Evolutionary conservation across 1,284 basidiomycete genomes (phyloP).

Genomic region (Pseudozyma tsukubaensis): DNA sequence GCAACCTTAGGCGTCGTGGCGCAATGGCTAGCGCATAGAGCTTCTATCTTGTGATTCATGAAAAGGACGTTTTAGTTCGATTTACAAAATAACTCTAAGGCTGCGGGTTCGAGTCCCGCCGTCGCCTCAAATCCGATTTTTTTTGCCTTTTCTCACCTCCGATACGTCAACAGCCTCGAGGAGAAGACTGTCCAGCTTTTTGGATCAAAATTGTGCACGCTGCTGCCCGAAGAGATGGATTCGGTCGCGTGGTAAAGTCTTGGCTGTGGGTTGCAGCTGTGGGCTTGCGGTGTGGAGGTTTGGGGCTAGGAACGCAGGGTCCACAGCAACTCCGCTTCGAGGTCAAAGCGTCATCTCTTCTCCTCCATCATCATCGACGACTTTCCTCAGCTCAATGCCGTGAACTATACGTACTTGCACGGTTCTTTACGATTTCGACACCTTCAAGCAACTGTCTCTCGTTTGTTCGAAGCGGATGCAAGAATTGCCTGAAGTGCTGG

Average conservation of each 20-base stretch:
- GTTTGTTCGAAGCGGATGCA: too few species aligned
- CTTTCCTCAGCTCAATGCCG: neutral
- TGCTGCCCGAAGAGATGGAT: too few species aligned
- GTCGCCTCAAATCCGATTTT: slow-evolving; percentile 9
- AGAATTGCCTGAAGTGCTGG: too few species aligned
- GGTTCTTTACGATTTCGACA: too few species aligned
- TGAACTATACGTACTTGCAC: too few species aligned
- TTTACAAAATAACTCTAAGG: slow-evolving; percentile 40
- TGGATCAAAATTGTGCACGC: slow-evolving; percentile 20
- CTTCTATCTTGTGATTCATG: slow-evolving; percentile 26
- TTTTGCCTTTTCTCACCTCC: slow-evolving; percentile 1
- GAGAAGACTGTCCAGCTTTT: slow-evolving; percentile 4
- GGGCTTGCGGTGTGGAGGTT: slow-evolving; percentile 14
- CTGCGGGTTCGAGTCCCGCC: slow-evolving; percentile 58
- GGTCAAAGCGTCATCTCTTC: slow-evolving; percentile 1
- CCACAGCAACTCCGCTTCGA: slow-evolving; percentile 1
- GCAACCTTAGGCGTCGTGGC: slow-evolving; percentile 38
- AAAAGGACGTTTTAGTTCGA: neutral
- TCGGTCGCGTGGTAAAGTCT: slow-evolving; percentile 5
- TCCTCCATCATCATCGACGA: neutral
- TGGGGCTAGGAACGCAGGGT: slow-evolving; percentile 5
- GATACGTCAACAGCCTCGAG: slow-evolving; percentile 10
- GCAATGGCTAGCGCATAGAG: slow-evolving; percentile 58
- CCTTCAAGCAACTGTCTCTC: too few species aligned
- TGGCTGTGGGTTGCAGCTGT: neutral